A percentile compares a stretch with the other conserved stretches of the same genome.
These are phyloP conservation scores for Penicillium sp. DNA, from an alignment of 2,329 filamentous ascomycete species.

Conservation along the genomic window DNA sequence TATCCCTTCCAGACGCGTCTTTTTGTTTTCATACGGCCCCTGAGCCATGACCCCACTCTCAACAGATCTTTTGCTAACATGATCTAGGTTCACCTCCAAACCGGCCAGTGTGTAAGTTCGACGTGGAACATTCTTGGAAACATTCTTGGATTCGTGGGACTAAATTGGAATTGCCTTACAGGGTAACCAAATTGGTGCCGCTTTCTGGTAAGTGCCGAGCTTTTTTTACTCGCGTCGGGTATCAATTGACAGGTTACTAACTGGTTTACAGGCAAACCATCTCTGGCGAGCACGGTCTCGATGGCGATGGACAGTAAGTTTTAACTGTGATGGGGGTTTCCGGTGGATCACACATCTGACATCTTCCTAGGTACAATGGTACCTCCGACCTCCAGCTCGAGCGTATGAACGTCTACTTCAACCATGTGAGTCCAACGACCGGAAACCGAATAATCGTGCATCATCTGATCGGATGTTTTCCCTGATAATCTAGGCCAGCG, in stretches of 20 bases:
- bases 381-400: conserved; percentile 98
- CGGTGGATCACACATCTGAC: conserved; percentile 25
- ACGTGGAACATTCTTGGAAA: conserved; percentile 9
- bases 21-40: conserved; percentile 30
- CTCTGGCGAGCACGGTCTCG: conserved; percentile 91
- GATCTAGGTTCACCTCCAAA: conserved; percentile 94
- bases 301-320: conserved; percentile 58
- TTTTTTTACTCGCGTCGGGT: conserved; percentile 6
- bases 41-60: conserved; percentile 36
- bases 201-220: conserved; percentile 75
- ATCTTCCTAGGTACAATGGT: conserved; percentile 77
- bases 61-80: conserved; percentile 38
- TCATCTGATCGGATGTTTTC: conserved; percentile 3
- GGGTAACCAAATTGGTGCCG: conserved; percentile 99
- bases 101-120: conserved; percentile 92
- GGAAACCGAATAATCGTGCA: neutral
- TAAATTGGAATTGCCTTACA: conserved; percentile 47
- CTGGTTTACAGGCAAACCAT: conserved; percentile 66
- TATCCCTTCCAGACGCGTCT: conserved; percentile 38
- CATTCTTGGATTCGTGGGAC: conserved; percentile 16
- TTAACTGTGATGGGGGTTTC: neutral
- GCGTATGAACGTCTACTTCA: conserved; percentile 99
- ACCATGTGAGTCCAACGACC: conserved; percentile 62
- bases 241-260: conserved; percentile 41
- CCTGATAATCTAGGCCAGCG: conserved; percentile 65